Conservation (phyloP, 2,329 filamentous ascomycete species). For the Cytospora chrysosperma region DNA sequence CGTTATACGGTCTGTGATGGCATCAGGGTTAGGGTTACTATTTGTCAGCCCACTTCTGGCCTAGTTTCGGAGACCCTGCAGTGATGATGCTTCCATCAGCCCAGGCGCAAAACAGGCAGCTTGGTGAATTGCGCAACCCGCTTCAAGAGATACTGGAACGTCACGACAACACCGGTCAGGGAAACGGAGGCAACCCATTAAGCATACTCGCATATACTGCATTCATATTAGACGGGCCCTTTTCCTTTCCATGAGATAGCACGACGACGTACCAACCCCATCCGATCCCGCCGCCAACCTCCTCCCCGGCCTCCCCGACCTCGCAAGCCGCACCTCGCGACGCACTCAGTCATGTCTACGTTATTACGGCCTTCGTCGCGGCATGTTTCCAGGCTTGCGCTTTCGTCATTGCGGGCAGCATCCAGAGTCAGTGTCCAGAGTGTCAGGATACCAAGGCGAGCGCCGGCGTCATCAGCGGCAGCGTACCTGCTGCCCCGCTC, state of each 20-base stretch:
- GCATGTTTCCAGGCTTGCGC: slow-evolving; percentile 32
- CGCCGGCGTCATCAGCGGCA: slow-evolving; percentile 23
- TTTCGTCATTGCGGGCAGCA: slow-evolving; percentile 28
- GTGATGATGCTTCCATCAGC: neutral
- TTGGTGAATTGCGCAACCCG: neutral
- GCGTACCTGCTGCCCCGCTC: slow-evolving; percentile 23
- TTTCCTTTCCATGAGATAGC: slow-evolving; percentile 18
- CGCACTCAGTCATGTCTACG: slow-evolving; percentile 24
- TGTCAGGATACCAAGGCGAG: slow-evolving; percentile 27
- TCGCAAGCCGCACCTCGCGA: neutral
- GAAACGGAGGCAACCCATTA: neutral
- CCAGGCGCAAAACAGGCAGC: neutral
- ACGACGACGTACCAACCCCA: slow-evolving; percentile 17
- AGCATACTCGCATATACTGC: neutral
- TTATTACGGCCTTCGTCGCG: slow-evolving; percentile 33
- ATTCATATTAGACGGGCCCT: slow-evolving; percentile 1
- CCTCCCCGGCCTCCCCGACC: neutral
- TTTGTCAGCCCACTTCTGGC: neutral
- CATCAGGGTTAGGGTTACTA: neutral
- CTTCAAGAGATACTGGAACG: neutral
- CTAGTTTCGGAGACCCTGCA: neutral
- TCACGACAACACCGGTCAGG: neutral
- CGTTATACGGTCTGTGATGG: too few species aligned
- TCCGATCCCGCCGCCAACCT: slow-evolving; percentile 21
- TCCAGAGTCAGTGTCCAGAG: slow-evolving; percentile 26